Evolutionary conservation across 371 early-diverging fungal genomes (phyloP), one percentile per base, ranked within the genome.

Genomic region (Apophysomyces elegans): DNA sequence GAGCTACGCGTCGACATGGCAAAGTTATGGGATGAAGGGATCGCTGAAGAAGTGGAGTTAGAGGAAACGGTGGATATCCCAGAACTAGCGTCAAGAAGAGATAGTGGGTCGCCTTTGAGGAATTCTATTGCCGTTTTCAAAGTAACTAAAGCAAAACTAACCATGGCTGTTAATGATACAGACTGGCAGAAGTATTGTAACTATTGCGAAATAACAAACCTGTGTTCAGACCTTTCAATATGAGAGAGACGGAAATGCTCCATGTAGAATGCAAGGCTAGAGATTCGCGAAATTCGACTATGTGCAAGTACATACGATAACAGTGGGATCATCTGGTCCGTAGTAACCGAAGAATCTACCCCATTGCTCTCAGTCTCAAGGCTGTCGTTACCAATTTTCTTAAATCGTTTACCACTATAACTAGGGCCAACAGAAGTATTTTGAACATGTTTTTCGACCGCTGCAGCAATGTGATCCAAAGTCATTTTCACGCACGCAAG

Each of bases 311-410:
- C 80, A 67, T 78, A 81, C 7, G 86, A 85, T 36, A 85, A 68
- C n/a, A 88, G 64, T 45, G 88, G 88, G 64, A 88, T 88, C 73
- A 86, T 79, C 61, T 88, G 86, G 65, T 88, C 88, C 9, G 88
- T 81, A 1, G 86, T 88, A 9, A 88, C 84, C 2, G 80, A 83
- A 2, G 77, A 69, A 65, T 74, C 77, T 68, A 45, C 46, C 46
- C 13, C 16, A 45, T 43, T 9, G 7, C 7, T 45, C 16, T n/a
- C 4, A 45, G 13, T n/a, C 1, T 18, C 2, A 39, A 64, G 44
- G 32, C 32, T 26, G 32, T 2, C 32, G 2, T 26, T 26, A 26
- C 32, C n/a, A 36, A 26, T 13, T 13, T 56, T 32, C n/a, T 14
- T 14, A 18, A 35, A 21, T 21, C 2, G 37, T 45, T 69, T 61